Conservation (phyloP, 306 rosid genomes). For the Argentina anserina region DNA sequence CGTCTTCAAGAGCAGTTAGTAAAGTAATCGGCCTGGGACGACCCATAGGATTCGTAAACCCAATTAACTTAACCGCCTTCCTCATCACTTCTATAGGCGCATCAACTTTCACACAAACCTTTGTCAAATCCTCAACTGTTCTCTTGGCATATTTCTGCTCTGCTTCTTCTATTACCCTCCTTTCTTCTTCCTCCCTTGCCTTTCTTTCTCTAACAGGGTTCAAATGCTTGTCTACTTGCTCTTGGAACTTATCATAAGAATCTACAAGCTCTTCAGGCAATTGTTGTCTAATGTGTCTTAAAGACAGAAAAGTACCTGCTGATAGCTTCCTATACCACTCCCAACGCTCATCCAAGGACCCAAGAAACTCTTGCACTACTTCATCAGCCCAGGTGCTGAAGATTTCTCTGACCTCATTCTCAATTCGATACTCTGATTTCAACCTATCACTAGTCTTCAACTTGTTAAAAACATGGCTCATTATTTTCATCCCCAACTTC, state of each 20-base stretch:
- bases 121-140: slow-evolving; percentile 77
- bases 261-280: slow-evolving; percentile 67
- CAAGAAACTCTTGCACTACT: slow-evolving; percentile 56
- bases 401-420: slow-evolving; percentile 54
- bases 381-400: slow-evolving; percentile 74
- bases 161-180: slow-evolving; percentile 54
- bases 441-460: slow-evolving; percentile 46
- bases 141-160: slow-evolving; percentile 58
- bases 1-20: slow-evolving; percentile 69
- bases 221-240: slow-evolving; percentile 66
- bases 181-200: slow-evolving; percentile 60
- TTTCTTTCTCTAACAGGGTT: slow-evolving; percentile 58
- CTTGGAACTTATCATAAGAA: slow-evolving; percentile 80
- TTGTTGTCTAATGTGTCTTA: slow-evolving; percentile 69
- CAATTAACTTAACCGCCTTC: slow-evolving; percentile 67
- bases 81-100: slow-evolving; percentile 68
- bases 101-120: slow-evolving; percentile 72
- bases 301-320: slow-evolving; percentile 68
- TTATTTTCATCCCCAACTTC: slow-evolving; percentile 66
- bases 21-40: slow-evolving; percentile 71
- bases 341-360: slow-evolving; percentile 56
- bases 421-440: slow-evolving; percentile 58
- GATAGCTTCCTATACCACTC: slow-evolving; percentile 67
- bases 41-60: slow-evolving; percentile 88
- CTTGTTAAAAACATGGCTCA: slow-evolving; percentile 68